Conservation (phyloP, 306 rosid species). For the Oxytropis ochrocephala region DNA sequence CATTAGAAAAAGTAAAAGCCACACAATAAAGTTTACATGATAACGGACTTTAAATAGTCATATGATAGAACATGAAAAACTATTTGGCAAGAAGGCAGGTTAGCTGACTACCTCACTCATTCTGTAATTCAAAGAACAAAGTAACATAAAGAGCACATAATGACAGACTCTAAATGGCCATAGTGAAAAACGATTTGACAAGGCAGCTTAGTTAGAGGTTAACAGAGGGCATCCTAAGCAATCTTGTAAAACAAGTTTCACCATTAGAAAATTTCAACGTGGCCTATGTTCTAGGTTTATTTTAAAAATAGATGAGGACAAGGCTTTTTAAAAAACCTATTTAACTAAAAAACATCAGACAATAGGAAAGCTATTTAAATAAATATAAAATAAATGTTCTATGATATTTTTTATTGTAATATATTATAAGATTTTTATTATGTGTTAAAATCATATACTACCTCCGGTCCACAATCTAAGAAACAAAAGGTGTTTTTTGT, state of each 20-base stretch:
- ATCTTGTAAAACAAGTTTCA: background rate
- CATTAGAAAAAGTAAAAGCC: background rate
- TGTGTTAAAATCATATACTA: too few species aligned
- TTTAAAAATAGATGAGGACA: too few species aligned
- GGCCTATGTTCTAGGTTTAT: too few species aligned
- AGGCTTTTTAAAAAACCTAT: too few species aligned
- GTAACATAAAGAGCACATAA: background rate
- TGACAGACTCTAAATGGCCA: background rate
- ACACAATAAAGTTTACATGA: background rate
- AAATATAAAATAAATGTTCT: too few species aligned
- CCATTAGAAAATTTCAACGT: background rate
- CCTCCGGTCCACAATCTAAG: too few species aligned
- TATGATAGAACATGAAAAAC: slow-evolving; percentile 1
- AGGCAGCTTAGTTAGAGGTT: background rate
- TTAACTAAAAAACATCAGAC: too few species aligned
- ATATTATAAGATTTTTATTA: too few species aligned
- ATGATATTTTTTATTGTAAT: too few species aligned
- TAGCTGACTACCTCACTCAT: background rate
- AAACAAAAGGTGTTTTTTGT: too few species aligned
- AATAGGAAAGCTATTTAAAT: too few species aligned
- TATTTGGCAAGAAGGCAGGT: background rate
- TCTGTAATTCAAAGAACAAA: background rate
- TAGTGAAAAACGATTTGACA: background rate
- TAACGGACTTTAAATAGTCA: background rate
- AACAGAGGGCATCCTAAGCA: background rate